These are phyloP conservation scores for Mycena filopes DNA, from an alignment of 768 basidiomycete species.

Conservation along the genomic window DNA sequence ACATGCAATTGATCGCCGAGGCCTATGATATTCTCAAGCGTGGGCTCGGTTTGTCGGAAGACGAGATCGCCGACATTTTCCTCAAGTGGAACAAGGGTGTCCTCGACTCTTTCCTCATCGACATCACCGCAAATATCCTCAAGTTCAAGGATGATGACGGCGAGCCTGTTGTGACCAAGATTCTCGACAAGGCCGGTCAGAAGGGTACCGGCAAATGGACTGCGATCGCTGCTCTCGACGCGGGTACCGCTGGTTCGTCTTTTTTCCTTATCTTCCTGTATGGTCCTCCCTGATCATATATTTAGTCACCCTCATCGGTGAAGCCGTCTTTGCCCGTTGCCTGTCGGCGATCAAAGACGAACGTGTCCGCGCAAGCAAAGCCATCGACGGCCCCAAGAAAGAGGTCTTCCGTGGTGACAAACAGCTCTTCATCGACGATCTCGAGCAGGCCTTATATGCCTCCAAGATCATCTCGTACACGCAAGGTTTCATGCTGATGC, in stretches of 20 bases:
- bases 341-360: constrained; percentile 97
- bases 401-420: constrained; percentile 98
- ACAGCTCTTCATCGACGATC: constrained; percentile 98
- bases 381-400: constrained; percentile 89
- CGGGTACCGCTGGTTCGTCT: constrained; percentile 81
- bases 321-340: constrained; percentile 99
- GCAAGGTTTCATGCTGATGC: constrained; percentile 99
- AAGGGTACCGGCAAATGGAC: constrained; percentile 99
- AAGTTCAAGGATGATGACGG: constrained; percentile 98
- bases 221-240: constrained; percentile 94
- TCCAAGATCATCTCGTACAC: constrained; percentile 99
- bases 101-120: constrained; percentile 99
- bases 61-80: constrained; percentile 96
- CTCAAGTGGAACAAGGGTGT: constrained; percentile 97
- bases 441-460: constrained; percentile 98
- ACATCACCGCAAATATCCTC: constrained; percentile 97
- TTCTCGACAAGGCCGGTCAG: constrained; percentile 96
- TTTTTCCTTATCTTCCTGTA: constrained; percentile 19
- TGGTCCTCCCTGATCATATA: constrained; percentile 7
- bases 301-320: constrained; percentile 97
- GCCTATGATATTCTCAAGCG: constrained; percentile 99
- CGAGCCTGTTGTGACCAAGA: constrained; percentile 89
- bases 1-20: constrained; percentile 99
- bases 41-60: constrained; percentile 86
- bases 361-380: constrained; percentile 92